Evolutionary conservation across 208 protist genomes (phyloP).

Genomic region (Kentomonas sorsogonicus): DNA sequence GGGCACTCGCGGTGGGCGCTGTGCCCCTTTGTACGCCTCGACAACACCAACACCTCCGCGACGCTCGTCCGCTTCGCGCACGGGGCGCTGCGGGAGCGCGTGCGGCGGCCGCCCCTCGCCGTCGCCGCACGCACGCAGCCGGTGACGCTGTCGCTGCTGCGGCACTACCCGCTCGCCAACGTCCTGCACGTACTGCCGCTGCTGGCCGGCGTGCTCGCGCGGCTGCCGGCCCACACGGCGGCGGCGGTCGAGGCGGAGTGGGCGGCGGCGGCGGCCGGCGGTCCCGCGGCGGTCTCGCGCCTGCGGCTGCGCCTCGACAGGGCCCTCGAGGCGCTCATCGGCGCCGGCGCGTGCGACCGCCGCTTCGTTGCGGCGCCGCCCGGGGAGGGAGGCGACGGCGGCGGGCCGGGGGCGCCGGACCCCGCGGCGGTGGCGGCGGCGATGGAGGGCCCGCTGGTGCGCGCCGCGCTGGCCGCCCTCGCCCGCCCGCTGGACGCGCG

Average conservation of each 20-base stretch:
- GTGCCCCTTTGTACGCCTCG: conserved; percentile 84
- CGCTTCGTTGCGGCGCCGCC: conserved; percentile 16
- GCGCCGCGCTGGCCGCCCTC: neutral
- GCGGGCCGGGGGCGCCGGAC: neutral
- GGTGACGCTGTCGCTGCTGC: conserved; percentile 61
- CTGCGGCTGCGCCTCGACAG: conserved; percentile 60
- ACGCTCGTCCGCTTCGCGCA: conserved; percentile 57
- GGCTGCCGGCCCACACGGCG: conserved; percentile 37
- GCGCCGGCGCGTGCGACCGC: conserved; percentile 51
- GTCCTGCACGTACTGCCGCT: conserved; percentile 53
- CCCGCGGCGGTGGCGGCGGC: neutral
- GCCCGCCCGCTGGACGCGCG: neutral
- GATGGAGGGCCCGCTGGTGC: neutral
- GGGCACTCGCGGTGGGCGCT: no score
- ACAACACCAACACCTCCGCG: conserved; percentile 72
- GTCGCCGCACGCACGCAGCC: conserved; percentile 41
- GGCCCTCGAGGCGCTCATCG: conserved; percentile 44
- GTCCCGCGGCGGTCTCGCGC: conserved; percentile 46
- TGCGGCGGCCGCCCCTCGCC: conserved; percentile 36
- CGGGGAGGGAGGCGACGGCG: neutral
- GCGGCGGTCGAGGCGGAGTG: conserved; percentile 45
- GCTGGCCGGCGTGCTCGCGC: conserved; percentile 33
- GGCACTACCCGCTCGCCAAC: conserved; percentile 56
- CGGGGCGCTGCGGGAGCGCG: conserved; percentile 23
- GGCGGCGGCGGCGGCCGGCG: conserved; percentile 48